Evolutionary conservation across 2,329 filamentous ascomycete genomes (phyloP), one percentile per base, ranked within the genome.

Genomic region (Lasiodiplodia citricola): DNA sequence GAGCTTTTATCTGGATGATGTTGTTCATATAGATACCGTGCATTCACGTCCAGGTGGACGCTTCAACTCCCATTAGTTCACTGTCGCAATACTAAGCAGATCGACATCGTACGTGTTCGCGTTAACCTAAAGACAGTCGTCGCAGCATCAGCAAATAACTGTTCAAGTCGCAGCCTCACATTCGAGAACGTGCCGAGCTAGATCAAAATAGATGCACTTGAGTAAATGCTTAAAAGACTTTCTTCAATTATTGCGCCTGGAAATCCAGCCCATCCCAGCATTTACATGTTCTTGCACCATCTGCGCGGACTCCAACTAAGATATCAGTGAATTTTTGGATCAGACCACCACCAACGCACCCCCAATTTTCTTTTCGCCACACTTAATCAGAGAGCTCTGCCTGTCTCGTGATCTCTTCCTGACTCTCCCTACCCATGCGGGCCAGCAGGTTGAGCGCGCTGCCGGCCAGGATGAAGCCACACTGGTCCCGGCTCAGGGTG

Each of bases 381-480:
- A 2, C 37, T 14, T 35, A 66, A 56, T 66, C 63, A 21, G 63
- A 55, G 35, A 66, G 25, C 63, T 66, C 63, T 7, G 63, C 63
- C 51, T 66, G 63, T 51, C 63, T 66, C 16, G 38, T 47, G 21
- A 66, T 21, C 63, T 66, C 77, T 72, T 79, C 76, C 70, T 72
- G 75, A 41, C 71, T 71, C 70, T 80, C 76, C 47, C 74, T 74
- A 13, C 73, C 78, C 85, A 91, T 91, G 77, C 85, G 84, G 56
- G 94, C 92, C 75, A 99, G 82, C 80, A 98, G 78, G 81, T 99
- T 99, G 82, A 99, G 81, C 52, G 96, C 96, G 80, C 93, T 97
- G 3, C 96, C 96, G 0, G 96, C 96, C 63, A 99, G 84, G 72
- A 99, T 93, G 77, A 98, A 99, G 0, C 87, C 90, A 70, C 92